Base-by-base conservation (phyloP, 2,329 filamentous ascomycete genomes). In the Cladosporium colombiae region DNA sequence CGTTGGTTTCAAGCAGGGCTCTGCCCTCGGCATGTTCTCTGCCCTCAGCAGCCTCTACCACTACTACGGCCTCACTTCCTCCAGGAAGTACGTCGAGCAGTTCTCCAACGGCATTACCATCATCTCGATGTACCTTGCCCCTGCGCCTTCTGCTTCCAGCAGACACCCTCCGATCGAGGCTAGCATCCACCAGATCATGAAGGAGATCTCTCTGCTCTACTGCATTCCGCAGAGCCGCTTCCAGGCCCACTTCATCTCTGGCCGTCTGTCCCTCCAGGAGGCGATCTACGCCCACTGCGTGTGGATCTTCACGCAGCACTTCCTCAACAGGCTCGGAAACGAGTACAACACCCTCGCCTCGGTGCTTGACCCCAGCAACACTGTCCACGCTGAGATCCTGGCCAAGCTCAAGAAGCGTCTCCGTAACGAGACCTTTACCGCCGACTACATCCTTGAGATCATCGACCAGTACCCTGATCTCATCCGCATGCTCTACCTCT, bases 31-130 rank as follows among this genome's bases (percentile, higher is more conserved):
- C 69, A 84, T 99, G 74, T 99, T 99, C 85, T 97, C 93, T 72
- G 93, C 95, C 31, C 82, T 99, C 73, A 96, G 92, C 70, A 93
- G 98, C 78, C 84, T 99, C 16, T 99, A 99, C 83, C 95, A 99
- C 82, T 98, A 97, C 86, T 99, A 99, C 76, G 94, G 95, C 52
- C 86, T 98, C 68, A 99, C 95, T 2, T 96, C 92, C 75, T 95
- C 95, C 31, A 87, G 95, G 73, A 99, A 99, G 82, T 99, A 99
- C 76, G 91, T 99, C 59, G 81, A 99, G 81, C 95, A 98, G 81
- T 99, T 99, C 84, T 95, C 93, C 75, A 99, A 99, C 79, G 95
- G 95, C 68, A 96, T 97, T 77, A 96, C 92, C 16, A 91, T 98
- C 79, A 96, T 98, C 85, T 97, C 93, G 72, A 87, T 97, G 69